Percentiles rank a stretch among this genome's conserved stretches.
Evolutionary conservation across 352 stramenopile genomes (phyloP).

Genomic region (Halophytophthora polymorphica): DNA sequence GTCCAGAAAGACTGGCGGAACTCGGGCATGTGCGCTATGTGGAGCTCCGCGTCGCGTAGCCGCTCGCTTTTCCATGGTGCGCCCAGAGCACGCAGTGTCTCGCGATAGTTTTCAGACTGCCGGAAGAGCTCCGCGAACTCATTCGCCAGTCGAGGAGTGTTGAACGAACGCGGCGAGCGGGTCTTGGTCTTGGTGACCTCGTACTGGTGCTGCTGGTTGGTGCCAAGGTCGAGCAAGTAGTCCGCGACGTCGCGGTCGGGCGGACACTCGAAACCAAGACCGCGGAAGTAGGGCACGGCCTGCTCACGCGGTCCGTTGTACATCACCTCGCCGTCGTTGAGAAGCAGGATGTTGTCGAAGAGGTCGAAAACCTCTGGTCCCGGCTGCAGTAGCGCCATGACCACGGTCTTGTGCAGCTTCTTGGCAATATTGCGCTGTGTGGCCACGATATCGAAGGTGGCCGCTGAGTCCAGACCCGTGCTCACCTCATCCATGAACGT

Average conservation of each 20-base stretch:
- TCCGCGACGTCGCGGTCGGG: conserved; percentile 28
- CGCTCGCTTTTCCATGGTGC: conserved; percentile 6
- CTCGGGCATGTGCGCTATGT: conserved; percentile 51
- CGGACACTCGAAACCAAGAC: conserved; percentile 42
- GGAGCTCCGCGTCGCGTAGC: conserved; percentile 2
- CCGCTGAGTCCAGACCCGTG: conserved; percentile 85
- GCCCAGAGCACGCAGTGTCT: conserved; percentile 60
- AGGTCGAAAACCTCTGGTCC: conserved; percentile 87
- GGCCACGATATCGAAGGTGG: conserved; percentile 84
- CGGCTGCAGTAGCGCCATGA: conserved; percentile 81
- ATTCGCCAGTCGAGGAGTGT: conserved; percentile 9
- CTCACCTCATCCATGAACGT: conserved; percentile 86
- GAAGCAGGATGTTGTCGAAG: conserved; percentile 84
- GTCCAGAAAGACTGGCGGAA: conserved; percentile 44
- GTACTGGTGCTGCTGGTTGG: conserved; percentile 22
- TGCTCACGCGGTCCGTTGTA: conserved; percentile 36
- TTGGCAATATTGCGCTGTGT: conserved; percentile 34
- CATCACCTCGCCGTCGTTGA: conserved; percentile 49
- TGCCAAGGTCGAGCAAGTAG: conserved; percentile 36
- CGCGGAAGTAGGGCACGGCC: conserved; percentile 34
- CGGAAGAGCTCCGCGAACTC: conserved; percentile 12
- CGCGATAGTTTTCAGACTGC: conserved; percentile 22
- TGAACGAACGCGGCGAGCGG: conserved; percentile 1
- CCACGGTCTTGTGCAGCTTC: conserved; percentile 34
- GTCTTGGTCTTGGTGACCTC: conserved; percentile 12